Evolutionary conservation across 352 stramenopile species (phyloP).

Genomic region (Halophytophthora polymorphica): DNA sequence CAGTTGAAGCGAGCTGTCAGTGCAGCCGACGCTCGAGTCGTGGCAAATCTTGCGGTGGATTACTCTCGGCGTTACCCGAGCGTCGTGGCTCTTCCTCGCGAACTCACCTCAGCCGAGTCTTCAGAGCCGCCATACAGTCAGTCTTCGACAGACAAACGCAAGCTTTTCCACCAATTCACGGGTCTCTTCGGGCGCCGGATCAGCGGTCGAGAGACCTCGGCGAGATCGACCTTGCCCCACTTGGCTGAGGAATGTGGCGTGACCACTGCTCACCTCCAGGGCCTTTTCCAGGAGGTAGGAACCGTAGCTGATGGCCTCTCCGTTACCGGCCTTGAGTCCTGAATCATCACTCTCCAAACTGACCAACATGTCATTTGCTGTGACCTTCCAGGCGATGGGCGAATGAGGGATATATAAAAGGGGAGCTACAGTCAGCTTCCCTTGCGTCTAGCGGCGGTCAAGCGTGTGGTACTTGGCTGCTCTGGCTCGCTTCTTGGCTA

Average conservation of each 20-base stretch:
- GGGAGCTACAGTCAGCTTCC: no score
- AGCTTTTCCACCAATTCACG: conserved; percentile 22
- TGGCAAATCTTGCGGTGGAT: conserved; percentile 35
- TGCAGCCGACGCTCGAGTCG: conserved; percentile 19
- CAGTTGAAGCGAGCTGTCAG: conserved; percentile 22
- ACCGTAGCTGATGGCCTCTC: not conserved
- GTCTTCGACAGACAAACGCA: conserved; percentile 5
- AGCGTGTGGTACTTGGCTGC: conserved; percentile 54
- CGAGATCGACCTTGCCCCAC: conserved; percentile 8
- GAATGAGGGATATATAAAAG: no score
- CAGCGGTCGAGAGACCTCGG: not conserved
- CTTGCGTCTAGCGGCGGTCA: conserved; percentile 21
- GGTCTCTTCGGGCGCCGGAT: conserved; percentile 6
- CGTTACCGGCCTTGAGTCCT: no score
- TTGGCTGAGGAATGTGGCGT: conserved; percentile 26
- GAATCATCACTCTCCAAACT: no score
- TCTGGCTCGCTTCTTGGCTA: conserved; percentile 37
- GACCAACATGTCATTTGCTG: no score
- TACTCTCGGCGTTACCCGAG: conserved; percentile 25
- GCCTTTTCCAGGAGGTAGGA: conserved; percentile 16
- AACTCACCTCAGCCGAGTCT: conserved; percentile 14
- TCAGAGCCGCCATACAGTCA: conserved; percentile 2
- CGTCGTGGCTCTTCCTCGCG: conserved; percentile 13
- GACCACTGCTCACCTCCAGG: conserved; percentile 12
- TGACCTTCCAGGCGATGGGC: no score